These are phyloP conservation scores for Melampsora americana DNA, from an alignment of 1,284 basidiomycete species.

Conservation along the genomic window DNA sequence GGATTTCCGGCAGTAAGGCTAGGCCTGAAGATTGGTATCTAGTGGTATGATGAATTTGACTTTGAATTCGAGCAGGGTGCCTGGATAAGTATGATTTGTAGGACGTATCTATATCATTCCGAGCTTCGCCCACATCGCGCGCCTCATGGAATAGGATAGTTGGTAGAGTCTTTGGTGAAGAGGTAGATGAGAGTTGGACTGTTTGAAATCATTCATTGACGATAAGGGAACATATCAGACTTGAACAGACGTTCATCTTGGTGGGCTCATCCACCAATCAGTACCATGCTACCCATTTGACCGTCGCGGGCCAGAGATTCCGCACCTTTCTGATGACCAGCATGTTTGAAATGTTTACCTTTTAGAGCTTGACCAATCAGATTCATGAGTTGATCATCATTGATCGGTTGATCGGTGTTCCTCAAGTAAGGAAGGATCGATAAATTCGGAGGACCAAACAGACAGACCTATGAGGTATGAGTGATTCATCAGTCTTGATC, in stretches of 20 bases:
- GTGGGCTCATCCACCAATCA: conserved; percentile 64
- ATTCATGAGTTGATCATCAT: conserved; percentile 64
- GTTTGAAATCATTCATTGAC: too few relatives aligned
- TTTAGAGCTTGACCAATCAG: conserved; percentile 67
- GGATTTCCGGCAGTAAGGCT: too few relatives aligned
- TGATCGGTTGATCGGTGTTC: conserved; percentile 57
- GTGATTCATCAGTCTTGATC: neutral
- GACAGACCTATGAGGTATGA: conserved; percentile 64
- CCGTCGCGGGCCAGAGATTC: conserved; percentile 59
- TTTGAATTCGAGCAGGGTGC: too few relatives aligned
- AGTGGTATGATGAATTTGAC: too few relatives aligned
- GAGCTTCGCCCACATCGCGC: too few relatives aligned
- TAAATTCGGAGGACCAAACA: conserved; percentile 79
- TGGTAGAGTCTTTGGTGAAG: too few relatives aligned
- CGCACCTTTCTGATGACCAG: conserved; percentile 70
- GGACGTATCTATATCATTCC: too few relatives aligned
- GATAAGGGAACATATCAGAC: too few relatives aligned
- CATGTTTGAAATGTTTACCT: conserved; percentile 78
- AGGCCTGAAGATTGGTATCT: too few relatives aligned
- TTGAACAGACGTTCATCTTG: neutral
- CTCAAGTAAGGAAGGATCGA: conserved; percentile 74
- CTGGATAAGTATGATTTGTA: too few relatives aligned
- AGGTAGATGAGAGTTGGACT: too few relatives aligned
- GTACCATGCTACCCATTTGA: conserved; percentile 79
- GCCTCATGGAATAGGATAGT: too few relatives aligned